Evolutionary conservation across 2,329 filamentous ascomycete genomes (phyloP).

Genomic region (Hyphodiscus sp.): DNA sequence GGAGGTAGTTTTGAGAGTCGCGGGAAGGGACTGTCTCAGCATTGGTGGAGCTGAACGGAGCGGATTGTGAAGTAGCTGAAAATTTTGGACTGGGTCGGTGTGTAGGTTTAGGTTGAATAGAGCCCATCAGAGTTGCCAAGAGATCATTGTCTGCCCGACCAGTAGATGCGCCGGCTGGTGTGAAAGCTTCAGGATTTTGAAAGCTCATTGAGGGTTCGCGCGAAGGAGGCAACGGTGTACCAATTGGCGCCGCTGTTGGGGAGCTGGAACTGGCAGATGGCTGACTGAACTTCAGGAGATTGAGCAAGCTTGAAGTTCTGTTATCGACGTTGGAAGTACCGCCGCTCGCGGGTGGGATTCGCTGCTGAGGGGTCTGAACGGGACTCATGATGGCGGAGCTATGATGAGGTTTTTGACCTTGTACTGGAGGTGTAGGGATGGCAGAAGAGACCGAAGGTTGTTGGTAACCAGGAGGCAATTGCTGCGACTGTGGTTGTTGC

Average conservation of each 20-base stretch:
- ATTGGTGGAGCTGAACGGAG: conserved; percentile 31
- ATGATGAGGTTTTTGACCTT: conserved; percentile 48
- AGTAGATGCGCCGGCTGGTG: conserved; percentile 14
- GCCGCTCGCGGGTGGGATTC: conserved; percentile 30
- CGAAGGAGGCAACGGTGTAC: conserved; percentile 25
- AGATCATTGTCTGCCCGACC: conserved; percentile 23
- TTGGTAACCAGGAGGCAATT: conserved; percentile 37
- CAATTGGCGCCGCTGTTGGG: conserved; percentile 23
- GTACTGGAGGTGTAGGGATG: conserved; percentile 47
- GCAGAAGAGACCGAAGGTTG: conserved; percentile 52
- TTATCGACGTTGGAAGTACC: conserved; percentile 34
- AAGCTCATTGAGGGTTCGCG: conserved; percentile 24
- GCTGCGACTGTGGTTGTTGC: conserved; percentile 20
- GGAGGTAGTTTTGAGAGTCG: conserved; percentile 77
- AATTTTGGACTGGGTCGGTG: conserved; percentile 22
- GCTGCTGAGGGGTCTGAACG: conserved; percentile 36
- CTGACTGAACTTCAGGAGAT: conserved; percentile 58
- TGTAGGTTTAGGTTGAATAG: conserved; percentile 19
- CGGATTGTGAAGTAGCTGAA: conserved; percentile 20
- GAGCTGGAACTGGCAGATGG: conserved; percentile 29
- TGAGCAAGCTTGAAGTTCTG: conserved; percentile 53
- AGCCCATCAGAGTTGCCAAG: conserved; percentile 28
- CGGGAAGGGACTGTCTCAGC: conserved; percentile 47
- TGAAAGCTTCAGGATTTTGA: conserved; percentile 15
- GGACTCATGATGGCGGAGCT: conserved; percentile 53